A percentile compares a stretch with the other conserved stretches of the same genome.
Evolutionary conservation across 257 asterid species (phyloP).

Genomic region (Salvia splendens): DNA sequence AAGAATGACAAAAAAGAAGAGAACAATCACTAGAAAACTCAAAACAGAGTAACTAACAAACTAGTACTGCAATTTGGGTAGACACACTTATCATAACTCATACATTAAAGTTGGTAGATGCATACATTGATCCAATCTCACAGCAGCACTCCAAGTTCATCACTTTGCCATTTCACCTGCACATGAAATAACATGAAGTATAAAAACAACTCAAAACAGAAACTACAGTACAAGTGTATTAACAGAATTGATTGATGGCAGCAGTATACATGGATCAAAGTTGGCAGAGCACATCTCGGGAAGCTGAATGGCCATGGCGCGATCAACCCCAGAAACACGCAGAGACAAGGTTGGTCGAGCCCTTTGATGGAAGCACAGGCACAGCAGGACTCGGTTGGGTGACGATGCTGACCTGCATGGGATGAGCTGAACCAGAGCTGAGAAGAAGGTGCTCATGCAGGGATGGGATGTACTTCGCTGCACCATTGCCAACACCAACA

Average conservation of each 20-base stretch:
- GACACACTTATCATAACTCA: constrained; percentile 23
- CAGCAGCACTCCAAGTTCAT: constrained; percentile 23
- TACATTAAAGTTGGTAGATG: constrained; percentile 10
- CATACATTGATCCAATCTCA: background rate
- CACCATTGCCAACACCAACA: no score
- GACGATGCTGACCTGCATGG: constrained; percentile 86
- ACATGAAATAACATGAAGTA: background rate
- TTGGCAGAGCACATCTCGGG: constrained; percentile 80
- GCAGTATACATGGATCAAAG: constrained; percentile 71
- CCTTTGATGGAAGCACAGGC: constrained; percentile 75
- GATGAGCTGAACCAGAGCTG: constrained; percentile 79
- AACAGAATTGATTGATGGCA: background rate
- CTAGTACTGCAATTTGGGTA: constrained; percentile 21
- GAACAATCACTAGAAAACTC: constrained; percentile 13
- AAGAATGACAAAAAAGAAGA: constrained; percentile 17
- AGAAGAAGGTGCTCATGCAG: constrained; percentile 72
- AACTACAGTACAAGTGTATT: background rate
- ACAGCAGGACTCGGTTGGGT: constrained; percentile 81
- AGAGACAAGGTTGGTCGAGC: constrained; percentile 88
- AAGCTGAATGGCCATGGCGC: constrained; percentile 76
- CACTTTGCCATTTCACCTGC: constrained; percentile 56
- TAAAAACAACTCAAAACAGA: background rate
- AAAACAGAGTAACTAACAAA: constrained; percentile 22
- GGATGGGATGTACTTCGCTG: constrained; percentile 46
- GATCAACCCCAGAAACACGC: constrained; percentile 82